Conservation (phyloP, 306 rosid species). For the Prinsepia uniflora region DNA sequence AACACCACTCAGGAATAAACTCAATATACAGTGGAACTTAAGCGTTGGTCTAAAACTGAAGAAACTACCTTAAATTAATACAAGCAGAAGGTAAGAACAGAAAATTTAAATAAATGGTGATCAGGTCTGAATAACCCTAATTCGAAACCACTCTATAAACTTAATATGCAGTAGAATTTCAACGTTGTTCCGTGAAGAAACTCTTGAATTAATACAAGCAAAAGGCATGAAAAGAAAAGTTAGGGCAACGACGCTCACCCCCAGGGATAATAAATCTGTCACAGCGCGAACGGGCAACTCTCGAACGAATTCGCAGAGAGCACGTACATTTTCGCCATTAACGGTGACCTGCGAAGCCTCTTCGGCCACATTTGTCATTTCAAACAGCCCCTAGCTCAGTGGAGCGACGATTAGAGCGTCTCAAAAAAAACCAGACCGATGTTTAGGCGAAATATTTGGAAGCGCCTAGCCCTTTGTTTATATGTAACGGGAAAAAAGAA, state of each 20-base stretch:
- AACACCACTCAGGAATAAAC: no score
- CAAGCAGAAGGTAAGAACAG: not conserved
- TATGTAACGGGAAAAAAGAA: no score
- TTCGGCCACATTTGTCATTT: slow-evolving; percentile 5
- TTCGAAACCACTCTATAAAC: no score
- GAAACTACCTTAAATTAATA: not conserved
- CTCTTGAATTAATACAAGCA: not conserved
- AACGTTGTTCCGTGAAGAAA: not conserved
- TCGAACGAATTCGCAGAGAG: slow-evolving; percentile 27
- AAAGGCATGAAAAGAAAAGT: not conserved
- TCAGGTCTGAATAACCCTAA: not conserved
- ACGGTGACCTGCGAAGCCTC: slow-evolving; percentile 9
- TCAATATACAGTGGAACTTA: not conserved
- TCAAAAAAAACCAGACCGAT: not conserved
- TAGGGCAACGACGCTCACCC: slow-evolving; percentile 36
- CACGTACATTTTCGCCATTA: slow-evolving; percentile 3
- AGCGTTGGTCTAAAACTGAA: no score
- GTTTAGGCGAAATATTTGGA: not conserved
- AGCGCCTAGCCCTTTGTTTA: no score
- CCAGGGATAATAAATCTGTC: slow-evolving; percentile 42
- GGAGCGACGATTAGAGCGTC: not conserved
- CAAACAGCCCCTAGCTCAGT: not conserved
- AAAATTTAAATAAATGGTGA: slow-evolving; percentile 13
- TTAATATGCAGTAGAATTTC: not conserved
- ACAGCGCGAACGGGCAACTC: slow-evolving; percentile 49